Evolutionary conservation across 768 basidiomycete species (phyloP).

Genomic region (Zangia roseola): DNA sequence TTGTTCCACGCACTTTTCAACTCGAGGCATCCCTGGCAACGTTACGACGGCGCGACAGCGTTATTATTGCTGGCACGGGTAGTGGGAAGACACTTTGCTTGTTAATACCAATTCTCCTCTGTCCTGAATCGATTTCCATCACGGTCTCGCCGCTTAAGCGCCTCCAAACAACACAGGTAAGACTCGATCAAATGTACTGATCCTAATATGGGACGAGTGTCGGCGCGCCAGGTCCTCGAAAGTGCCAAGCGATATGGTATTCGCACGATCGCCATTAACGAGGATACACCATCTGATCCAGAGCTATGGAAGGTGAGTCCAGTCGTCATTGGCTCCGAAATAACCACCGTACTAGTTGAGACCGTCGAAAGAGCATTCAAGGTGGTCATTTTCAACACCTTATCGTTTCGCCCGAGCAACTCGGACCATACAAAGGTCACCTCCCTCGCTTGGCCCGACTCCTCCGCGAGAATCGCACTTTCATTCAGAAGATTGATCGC

Average conservation of each 20-base stretch:
- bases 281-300: constrained; percentile 1
- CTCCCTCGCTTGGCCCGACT: not conserved
- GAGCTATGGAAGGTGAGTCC: not conserved
- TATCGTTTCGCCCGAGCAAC: not conserved
- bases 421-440: not conserved
- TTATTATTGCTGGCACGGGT: constrained; percentile 1
- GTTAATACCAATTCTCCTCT: not conserved
- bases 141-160: constrained; percentile 3
- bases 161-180: constrained; percentile 7
- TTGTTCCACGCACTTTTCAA: not conserved
- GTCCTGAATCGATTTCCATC: not conserved
- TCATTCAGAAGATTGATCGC: not conserved
- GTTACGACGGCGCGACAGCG: not conserved
- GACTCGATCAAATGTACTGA: too few relatives aligned
- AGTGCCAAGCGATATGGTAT: not conserved
- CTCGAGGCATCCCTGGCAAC: not conserved
- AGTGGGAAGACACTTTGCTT: constrained; percentile 2
- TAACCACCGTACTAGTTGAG: too few relatives aligned
- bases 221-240: not conserved
- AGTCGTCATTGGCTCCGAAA: not conserved
- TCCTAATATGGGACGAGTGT: too few relatives aligned
- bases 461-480: not conserved
- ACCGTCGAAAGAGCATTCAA: not conserved
- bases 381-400: not conserved
- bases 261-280: constrained; percentile 5